Conservation (phyloP, 2,329 filamentous ascomycete species). For the Exophiala lecanii-corni region DNA sequence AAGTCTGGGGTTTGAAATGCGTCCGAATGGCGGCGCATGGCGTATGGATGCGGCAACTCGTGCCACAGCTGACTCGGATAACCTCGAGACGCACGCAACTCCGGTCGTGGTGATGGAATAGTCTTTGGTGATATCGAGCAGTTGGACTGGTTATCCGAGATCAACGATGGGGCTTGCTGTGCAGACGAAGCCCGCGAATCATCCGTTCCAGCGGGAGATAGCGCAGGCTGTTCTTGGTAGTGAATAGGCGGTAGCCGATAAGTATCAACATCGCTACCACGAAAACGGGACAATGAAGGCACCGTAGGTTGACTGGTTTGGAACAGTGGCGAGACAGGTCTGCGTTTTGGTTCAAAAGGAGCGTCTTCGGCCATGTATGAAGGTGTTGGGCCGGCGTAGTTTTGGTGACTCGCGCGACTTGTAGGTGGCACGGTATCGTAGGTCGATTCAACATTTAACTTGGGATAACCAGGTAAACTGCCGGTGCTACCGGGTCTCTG, state of each 20-base stretch:
- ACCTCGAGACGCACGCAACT: constrained; percentile 38
- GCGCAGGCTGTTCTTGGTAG: constrained; percentile 53
- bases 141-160: constrained; percentile 64
- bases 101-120: constrained; percentile 37
- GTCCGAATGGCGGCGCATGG: not conserved
- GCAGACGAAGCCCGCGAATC: constrained; percentile 54
- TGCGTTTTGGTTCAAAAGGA: no score
- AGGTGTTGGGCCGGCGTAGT: no score
- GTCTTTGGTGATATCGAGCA: constrained; percentile 56
- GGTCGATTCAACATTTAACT: no score
- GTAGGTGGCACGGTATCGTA: no score
- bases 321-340: not conserved
- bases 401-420: no score
- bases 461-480: constrained; percentile 1
- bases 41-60: constrained; percentile 3
- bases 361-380: no score
- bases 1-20: no score
- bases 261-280: no score
- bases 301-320: not conserved
- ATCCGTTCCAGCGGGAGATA: constrained; percentile 61
- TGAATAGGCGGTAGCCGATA: constrained; percentile 21
- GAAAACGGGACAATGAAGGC: constrained; percentile 3
- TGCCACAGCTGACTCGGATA: constrained; percentile 11
- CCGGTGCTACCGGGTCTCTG: constrained; percentile 1
- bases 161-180: constrained; percentile 62